These are phyloP conservation scores for Rhamnella rubrinervis DNA, from an alignment of 331 rosid species.

Conservation along the genomic window DNA sequence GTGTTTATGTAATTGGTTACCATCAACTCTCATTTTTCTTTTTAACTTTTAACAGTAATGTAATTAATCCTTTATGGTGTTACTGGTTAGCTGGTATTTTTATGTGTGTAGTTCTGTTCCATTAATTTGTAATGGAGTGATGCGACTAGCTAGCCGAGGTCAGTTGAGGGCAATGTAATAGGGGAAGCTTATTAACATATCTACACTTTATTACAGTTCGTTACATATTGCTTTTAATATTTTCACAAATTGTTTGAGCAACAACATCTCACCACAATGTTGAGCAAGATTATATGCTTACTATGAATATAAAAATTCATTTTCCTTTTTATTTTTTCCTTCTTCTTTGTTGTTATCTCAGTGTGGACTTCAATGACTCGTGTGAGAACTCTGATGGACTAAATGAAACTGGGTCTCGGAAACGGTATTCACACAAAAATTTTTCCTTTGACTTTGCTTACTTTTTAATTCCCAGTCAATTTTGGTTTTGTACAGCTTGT, in stretches of 20 bases:
- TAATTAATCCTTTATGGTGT: no score
- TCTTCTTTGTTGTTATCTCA: slow-evolving; percentile 28
- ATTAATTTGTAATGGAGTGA: no score
- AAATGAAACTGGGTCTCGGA: slow-evolving; percentile 50
- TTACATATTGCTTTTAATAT: not conserved
- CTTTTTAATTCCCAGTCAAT: not conserved
- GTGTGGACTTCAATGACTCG: slow-evolving; percentile 53
- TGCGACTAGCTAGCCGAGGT: no score
- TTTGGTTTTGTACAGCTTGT: not conserved
- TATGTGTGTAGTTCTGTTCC: no score
- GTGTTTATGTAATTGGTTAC: not conserved
- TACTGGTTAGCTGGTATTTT: no score
- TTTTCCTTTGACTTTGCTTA: not conserved
- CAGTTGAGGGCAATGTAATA: no score
- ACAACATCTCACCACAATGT: not conserved
- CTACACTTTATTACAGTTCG: not conserved
- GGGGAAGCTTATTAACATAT: not conserved
- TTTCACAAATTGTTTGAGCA: not conserved
- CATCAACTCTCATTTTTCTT: not conserved
- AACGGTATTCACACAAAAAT: slow-evolving; percentile 39
- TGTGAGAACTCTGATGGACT: slow-evolving; percentile 30
- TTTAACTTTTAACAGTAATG: no score
- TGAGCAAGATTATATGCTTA: slow-evolving; percentile 12
- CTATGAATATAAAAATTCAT: not conserved
- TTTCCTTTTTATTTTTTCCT: not conserved